Evolutionary conservation across 345 rosid genomes (phyloP), one percentile per base, ranked within the genome.

Genomic region (Jatropha curcas): DNA sequence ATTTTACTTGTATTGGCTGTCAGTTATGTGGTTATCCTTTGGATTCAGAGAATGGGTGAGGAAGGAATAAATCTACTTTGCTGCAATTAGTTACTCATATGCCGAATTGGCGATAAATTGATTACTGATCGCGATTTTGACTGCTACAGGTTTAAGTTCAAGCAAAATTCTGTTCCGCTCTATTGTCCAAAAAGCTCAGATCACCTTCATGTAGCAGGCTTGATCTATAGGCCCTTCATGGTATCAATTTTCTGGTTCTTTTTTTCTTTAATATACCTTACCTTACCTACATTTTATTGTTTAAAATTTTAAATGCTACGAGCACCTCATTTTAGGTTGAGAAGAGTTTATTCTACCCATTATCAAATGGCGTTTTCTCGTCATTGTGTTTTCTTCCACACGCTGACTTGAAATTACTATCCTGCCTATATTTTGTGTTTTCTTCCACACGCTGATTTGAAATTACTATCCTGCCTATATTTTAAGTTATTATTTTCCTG

Each of bases 221-320:
- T 67, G 71, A 85, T 88, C 46, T 88, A 83, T 46, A 81, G 89
- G 79, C 88, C 88, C 37, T 88, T 82, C 39, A 79, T 79, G 87
- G 92, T 88, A 79, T 37, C 71, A 4, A 20, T 63, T 39, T 31
- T 43, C 46, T 70, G 57, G 48, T 58, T 34, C 22, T 57, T 48
- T 11, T 1, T 33, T 46, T 24, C 1, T 33, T 46, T 24, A 22
- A 35, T 67, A 30, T 11, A 1, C 19, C n/a, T 25, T 13, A 17
- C 16, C 14, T 62, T 30, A n/a, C n/a, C n/a, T n/a, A n/a, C n/a
- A n/a, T 55, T 5, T 4, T 71, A 13, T 22, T 9, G 5, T 6
- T 62, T 16, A n/a, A n/a, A n/a, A n/a, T n/a, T n/a, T n/a, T n/a
- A 71, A 73, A 39, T 20, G 35, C 1, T 64, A 25, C 55, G 31